A percentile compares a stretch with the other conserved stretches of the same genome.
Evolutionary conservation across 176 grass and related monocot genomes (phyloP).

Genomic region (Phragmites australis): DNA sequence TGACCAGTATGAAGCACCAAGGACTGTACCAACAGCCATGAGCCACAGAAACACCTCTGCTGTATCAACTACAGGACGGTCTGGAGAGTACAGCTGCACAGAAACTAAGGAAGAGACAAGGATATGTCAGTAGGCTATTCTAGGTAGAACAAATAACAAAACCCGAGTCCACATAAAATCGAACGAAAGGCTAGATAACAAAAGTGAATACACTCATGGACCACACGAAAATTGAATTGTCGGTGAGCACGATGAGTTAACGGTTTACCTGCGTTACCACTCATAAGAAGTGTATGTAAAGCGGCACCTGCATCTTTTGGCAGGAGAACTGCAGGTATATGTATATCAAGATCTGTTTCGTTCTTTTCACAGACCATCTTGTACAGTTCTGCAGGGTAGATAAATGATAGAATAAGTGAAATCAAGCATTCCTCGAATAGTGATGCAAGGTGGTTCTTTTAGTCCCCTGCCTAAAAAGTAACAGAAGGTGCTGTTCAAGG

Average conservation of each 20-base stretch:
- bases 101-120: constrained; percentile 55
- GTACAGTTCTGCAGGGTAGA: constrained; percentile 73
- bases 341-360: constrained; percentile 85
- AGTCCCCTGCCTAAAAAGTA: neutral
- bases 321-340: constrained; percentile 77
- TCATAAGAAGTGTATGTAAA: constrained; percentile 52
- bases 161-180: neutral
- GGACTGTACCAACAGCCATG: constrained; percentile 94
- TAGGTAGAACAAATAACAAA: constrained; percentile 22
- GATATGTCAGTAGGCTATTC: constrained; percentile 29
- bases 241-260: neutral
- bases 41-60: constrained; percentile 98
- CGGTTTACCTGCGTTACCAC: constrained; percentile 51
- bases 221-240: constrained; percentile 16
- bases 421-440: neutral
- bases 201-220: neutral
- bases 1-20: constrained; percentile 96
- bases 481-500: neutral
- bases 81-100: constrained; percentile 87
- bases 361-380: constrained; percentile 96
- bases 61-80: constrained; percentile 82
- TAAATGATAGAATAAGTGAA: constrained; percentile 2
- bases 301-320: constrained; percentile 69
- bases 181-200: neutral
- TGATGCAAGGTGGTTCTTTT: neutral